Evolutionary conservation across 2,329 filamentous ascomycete species (phyloP), one percentile per base, ranked within the genome.

Genomic region (Pestalotiopsis fici): DNA sequence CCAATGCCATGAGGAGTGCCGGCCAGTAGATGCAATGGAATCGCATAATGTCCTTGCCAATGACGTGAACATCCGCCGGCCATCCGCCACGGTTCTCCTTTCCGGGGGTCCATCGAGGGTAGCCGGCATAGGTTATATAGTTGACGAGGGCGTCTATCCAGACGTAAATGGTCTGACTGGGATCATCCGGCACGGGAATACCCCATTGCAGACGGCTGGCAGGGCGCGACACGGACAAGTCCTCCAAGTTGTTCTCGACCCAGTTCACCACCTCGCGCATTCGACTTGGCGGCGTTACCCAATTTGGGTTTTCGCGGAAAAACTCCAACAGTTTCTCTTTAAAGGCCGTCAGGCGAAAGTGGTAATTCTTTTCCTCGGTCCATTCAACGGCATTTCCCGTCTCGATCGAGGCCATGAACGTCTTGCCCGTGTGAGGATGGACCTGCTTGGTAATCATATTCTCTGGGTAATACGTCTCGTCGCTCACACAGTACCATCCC

Each of bases 11-110:
- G 18, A 99, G 89, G 73, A 99, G 92, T 3, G 96, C 96, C 0
- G 96, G 96, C 96, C 97, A 99, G 83, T 99, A 99, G 60, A 99
- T 91, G 79, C 93, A 95, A 78, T 99, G 97, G 79, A 99, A 99
- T 21, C 94, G 91, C 67, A 97, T 85, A 71, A 99, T 99, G 78
- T 99, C 96, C 80, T 99, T 99, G 61, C 96, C 96, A 66, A 99
- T 91, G 28, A 99, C 89, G 59, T 99, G 96, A 21, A 96, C 86
- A 78, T 99, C 91, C 9, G 94, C 93, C 4, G 96, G 96, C 95
- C 96, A 99, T 27, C 93, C 90, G 62, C 87, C 86, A 23, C 81
- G 82, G 15, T 83, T 78, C 68, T 92, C 88, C 3, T 86, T 82
- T 1, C 89, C 89, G 0, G 92, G 90, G 0, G 89, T 81, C 89